Evolutionary conservation across 257 asterid genomes (phyloP), one percentile per base, ranked within the genome.

Genomic region (Eucommia ulmoides): DNA sequence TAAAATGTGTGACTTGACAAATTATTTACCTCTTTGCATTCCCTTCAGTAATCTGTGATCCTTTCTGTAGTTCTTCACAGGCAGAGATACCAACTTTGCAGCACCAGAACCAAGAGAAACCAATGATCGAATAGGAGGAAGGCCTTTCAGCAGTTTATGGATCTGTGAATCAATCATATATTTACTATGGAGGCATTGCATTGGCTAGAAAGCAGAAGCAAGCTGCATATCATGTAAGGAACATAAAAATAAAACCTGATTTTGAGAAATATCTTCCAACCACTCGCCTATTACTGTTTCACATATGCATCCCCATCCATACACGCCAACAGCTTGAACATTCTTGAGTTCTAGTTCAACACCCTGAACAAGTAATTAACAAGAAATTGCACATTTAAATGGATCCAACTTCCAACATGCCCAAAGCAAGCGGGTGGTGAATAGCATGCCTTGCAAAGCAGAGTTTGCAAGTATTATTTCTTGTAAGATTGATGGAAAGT

Each of bases 91-190:
- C 77, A 91, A 73, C 79, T 91, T 86, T 54, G 88, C 92, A 72
- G 99, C 97, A 67, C 99, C 91, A 59, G 97, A 83, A 72, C 97
- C 82, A 66, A 91, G 96, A 61, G 97, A 82, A 70, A 91, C 79
- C 71, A 91, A 54, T 50, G 99, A 91, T 62, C 83, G 76, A 55
- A 91, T 83, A 42, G 99, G 99, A 61, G 94, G 88, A 57, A 91
- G 99, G 63, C 99, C 99, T 74, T 81, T 75, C 74, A 91, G 68
- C 67, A 91, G 66, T 68, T 91, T 83, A 72, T 74, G 99, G 54
- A 91, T 68, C 97, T 86, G 57, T 23, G 51, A 29, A 63, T 52
- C 18, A 64, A 29, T 46, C 59, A 59, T 53, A 14, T 49, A 19
- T 48, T 61, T 41, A 67, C 49, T 21, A 41, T 22, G 51, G 53